Base-by-base conservation (phyloP, 1,284 basidiomycete species). In the Pyrrhoderma noxium region DNA sequence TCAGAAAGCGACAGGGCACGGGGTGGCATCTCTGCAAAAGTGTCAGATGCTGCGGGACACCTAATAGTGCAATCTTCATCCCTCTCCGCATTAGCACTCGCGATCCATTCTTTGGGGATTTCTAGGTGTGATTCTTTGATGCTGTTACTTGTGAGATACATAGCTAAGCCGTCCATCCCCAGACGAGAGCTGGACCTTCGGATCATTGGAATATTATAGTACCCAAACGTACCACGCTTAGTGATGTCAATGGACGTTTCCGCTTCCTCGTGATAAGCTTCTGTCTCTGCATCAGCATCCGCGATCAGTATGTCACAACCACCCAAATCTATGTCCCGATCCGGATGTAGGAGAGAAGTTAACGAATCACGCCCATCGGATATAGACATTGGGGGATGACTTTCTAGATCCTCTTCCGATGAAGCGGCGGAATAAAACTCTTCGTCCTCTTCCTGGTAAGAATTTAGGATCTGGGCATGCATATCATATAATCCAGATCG, bases 171-270 rank as follows among this genome's bases (percentile, higher is more conserved):
- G 18, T 41, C 8, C 5, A 7, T 27, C 4, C 36, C 47, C 8
- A 25, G 25, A 11, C 18, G 23, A 7, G 35, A 42, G 8, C 42
- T 25, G 18, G 47, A 34, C 18, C 18, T 27, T 14, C 48, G 52
- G 2, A 51, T 48, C 22, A 55, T 31, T 18, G 49, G 49, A 14
- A 37, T 25, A 16, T 49, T 45, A 45, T 55, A 51, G 43, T 51
- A 51, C 3, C 53, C 53, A 35, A 55, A 55, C n/a, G 53, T 55
- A n/a, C 53, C 53, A 1, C 53, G 53, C 27, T 55, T 51, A 11
- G 25, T 36, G 7, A 27, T n/a, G 27, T 51, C 49, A 18, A 40
- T 34, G 4, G 45, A 45, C n/a, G 49, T 47, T 22, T 47, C 45
- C 25, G 42, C 16, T 44, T 51, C 53, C 8, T 34, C 35, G 25